phyloP scores from a whole-genome alignment of 2,329 filamentous ascomycete species.

The Arthroderma sp. region DNA sequence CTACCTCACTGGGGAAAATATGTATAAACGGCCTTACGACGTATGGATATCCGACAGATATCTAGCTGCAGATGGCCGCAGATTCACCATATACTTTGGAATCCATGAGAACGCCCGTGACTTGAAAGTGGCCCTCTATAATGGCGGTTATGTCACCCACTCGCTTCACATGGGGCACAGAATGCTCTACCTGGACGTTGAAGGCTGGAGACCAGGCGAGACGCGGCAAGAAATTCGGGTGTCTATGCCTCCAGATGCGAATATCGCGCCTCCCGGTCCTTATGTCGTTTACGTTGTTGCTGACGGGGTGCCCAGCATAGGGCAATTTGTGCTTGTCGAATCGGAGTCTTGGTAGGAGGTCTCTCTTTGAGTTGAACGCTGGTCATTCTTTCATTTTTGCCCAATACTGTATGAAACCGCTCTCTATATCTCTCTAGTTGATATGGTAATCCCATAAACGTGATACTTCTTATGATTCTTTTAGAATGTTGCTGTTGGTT shows the following conservation, averaged over 20 bases:
- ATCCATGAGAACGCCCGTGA: slow-evolving; percentile 29
- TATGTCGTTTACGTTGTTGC: slow-evolving; percentile 47
- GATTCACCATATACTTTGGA: slow-evolving; percentile 38
- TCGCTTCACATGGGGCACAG: slow-evolving; percentile 49
- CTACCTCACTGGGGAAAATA: slow-evolving; percentile 42
- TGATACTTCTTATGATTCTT: too few species aligned
- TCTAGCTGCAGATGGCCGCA: slow-evolving; percentile 31
- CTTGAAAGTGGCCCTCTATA: slow-evolving; percentile 41
- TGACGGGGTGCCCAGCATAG: slow-evolving; percentile 41
- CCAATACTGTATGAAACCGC: too few species aligned
- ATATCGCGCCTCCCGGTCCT: slow-evolving; percentile 45
- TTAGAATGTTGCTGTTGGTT: too few species aligned
- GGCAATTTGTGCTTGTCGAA: slow-evolving; percentile 35
- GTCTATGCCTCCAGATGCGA: slow-evolving; percentile 42
- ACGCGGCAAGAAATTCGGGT: slow-evolving; percentile 35
- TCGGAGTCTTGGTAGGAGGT: background rate
- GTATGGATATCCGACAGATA: slow-evolving; percentile 33
- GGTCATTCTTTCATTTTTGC: too few species aligned
- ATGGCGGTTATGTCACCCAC: slow-evolving; percentile 49
- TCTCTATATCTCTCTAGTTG: too few species aligned
- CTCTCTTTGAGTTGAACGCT: too few species aligned
- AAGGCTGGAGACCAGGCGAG: slow-evolving; percentile 32
- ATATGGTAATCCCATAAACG: too few species aligned
- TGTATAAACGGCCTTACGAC: slow-evolving; percentile 34
- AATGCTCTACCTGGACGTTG: slow-evolving; percentile 40